Evolutionary conservation across 202 grass and related monocot genomes (phyloP), one percentile per base, ranked within the genome.

Genomic region (Hordeum pubiflorum): DNA sequence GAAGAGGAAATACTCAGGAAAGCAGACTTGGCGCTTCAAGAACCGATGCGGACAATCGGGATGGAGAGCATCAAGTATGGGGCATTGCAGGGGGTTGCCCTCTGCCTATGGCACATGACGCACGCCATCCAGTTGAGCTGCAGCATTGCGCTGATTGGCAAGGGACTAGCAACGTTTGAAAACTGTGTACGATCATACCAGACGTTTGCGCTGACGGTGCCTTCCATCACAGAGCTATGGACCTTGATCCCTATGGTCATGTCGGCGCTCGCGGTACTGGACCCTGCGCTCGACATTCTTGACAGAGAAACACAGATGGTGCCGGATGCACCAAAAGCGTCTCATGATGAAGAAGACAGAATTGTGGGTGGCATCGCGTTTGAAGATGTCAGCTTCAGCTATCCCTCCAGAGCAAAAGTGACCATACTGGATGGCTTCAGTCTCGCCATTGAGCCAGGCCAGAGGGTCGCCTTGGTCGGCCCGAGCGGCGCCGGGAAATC

Each of bases 181-280:
- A 59, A 93, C 54, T 74, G 91, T 31, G 80, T 93, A 37, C 38
- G 82, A 11, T 82, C 91, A 21, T 89, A 93, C 62, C 87, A 93
- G 64, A 74, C 81, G 63, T 89, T 89, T 48, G 83, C 91, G 2
- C 71, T 93, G 74, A 89, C 85, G 9, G 80, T 93, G 43, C 76
- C 91, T 63, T 93, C 91, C 33, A 89, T 93, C 79, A 93, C 87
- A 4, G 91, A 93, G 79, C 55, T 89, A 72, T 89, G 91, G 91
- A 73, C 91, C 23, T 61, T 89, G 79, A 80, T 93, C 66, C 91
- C 91, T 11, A 83, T 89, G 72, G 87, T 87, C 57, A 13, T 93
- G 57, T 89, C 85, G 17, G 87, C 91, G 10, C 76, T 93, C 13
- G 11, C 78, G 31, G 65, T 89, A 20, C 44, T 93, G 17, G 78